These are phyloP conservation scores for Eucalyptus marginata DNA, from an alignment of 345 rosid species.

Conservation along the genomic window DNA sequence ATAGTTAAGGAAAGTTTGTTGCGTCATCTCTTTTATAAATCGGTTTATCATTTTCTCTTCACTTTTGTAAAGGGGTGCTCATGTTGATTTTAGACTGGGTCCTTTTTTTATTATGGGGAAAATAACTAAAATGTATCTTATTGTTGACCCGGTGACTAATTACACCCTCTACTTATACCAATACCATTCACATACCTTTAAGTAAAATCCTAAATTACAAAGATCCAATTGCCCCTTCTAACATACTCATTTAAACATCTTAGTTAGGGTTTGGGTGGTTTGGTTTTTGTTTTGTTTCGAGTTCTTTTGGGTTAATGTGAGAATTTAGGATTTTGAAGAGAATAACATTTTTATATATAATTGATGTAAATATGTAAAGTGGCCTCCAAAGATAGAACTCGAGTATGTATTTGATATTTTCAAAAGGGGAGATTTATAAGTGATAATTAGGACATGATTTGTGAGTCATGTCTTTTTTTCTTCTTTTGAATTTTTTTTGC, in stretches of 20 bases:
- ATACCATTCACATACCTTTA: background rate
- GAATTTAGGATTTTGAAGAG: background rate
- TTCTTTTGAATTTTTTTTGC: background rate
- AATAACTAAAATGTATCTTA: no score
- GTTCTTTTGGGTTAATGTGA: background rate
- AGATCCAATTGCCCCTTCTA: background rate
- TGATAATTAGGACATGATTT: background rate
- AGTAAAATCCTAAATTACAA: background rate
- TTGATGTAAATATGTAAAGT: background rate
- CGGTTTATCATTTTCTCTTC: background rate
- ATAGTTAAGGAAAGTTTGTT: background rate
- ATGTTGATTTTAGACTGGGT: background rate
- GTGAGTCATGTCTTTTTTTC: background rate
- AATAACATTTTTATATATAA: background rate
- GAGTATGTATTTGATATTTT: background rate
- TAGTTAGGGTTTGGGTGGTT: background rate
- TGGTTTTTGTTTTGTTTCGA: background rate
- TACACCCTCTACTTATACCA: no score
- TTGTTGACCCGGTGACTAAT: no score
- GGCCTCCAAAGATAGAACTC: background rate
- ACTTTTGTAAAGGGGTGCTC: background rate
- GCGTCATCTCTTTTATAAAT: background rate
- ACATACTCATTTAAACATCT: background rate
- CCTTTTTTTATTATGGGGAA: no score
- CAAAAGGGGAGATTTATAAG: background rate